Conservation (phyloP, 495 filamentous ascomycete genomes). For the Melanomma pulvis-pyrius region DNA sequence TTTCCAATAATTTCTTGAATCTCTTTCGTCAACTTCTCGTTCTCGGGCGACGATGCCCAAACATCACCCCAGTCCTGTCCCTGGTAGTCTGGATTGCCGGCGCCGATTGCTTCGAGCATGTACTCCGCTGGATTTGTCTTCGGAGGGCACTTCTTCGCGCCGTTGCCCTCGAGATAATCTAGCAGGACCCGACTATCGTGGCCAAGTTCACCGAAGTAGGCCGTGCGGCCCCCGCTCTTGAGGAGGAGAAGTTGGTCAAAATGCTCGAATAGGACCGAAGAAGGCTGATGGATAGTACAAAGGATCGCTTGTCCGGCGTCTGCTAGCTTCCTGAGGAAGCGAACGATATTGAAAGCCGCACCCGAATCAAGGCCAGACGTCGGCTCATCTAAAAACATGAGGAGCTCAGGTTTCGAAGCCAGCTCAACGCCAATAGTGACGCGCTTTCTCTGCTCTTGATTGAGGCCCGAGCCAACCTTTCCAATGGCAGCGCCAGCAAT, state of each 20-base stretch:
- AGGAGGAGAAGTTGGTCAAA: slow-evolving; percentile 75
- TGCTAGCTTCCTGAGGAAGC: slow-evolving; percentile 67
- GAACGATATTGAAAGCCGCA: slow-evolving; percentile 65
- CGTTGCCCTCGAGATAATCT: slow-evolving; percentile 66
- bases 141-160: slow-evolving; percentile 60
- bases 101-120: slow-evolving; percentile 69
- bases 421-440: slow-evolving; percentile 72
- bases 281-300: slow-evolving; percentile 80
- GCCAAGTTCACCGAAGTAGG: slow-evolving; percentile 71
- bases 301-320: slow-evolving; percentile 68
- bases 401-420: slow-evolving; percentile 64
- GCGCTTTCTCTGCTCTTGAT: slow-evolving; percentile 64
- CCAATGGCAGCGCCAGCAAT: slow-evolving; percentile 54
- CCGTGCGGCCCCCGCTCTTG: slow-evolving; percentile 67
- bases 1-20: slow-evolving; percentile 36
- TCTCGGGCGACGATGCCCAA: slow-evolving; percentile 56
- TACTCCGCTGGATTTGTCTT: slow-evolving; percentile 69
- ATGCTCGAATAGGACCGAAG: slow-evolving; percentile 68
- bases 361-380: slow-evolving; percentile 71
- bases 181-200: slow-evolving; percentile 58
- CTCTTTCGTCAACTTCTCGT: slow-evolving; percentile 34
- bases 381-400: slow-evolving; percentile 79
- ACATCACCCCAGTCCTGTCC: slow-evolving; percentile 65
- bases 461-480: slow-evolving; percentile 55
- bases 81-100: slow-evolving; percentile 64